Evolutionary conservation across 345 rosid genomes (phyloP).

Genomic region (Dimocarpus longan): DNA sequence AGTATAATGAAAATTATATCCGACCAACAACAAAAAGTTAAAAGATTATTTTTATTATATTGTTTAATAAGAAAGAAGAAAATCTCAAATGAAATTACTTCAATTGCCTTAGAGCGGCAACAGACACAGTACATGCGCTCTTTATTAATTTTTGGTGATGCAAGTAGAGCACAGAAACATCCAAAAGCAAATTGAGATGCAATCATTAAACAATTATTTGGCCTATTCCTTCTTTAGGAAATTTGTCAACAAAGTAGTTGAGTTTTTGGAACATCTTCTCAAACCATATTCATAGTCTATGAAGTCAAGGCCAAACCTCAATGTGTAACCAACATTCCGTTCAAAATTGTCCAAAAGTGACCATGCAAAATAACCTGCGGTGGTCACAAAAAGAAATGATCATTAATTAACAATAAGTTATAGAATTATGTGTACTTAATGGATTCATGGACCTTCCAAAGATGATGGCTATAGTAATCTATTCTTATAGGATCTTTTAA

Average conservation of each 20-base stretch:
- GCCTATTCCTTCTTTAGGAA: conserved; percentile 16
- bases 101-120: too few relatives aligned
- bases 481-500: conserved; percentile 20
- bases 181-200: too few relatives aligned
- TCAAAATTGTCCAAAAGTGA: conserved; percentile 30
- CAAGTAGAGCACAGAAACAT: too few relatives aligned
- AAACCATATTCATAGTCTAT: conserved; percentile 42
- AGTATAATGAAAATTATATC: too few relatives aligned
- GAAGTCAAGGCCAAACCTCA: conserved; percentile 40
- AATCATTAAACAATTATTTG: too few relatives aligned
- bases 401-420: not conserved
- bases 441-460: conserved; percentile 14
- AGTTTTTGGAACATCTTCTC: conserved; percentile 39
- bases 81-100: too few relatives aligned
- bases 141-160: too few relatives aligned
- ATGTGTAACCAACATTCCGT: conserved; percentile 35
- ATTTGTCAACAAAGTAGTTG: conserved; percentile 28
- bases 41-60: too few relatives aligned
- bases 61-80: too few relatives aligned
- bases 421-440: not conserved
- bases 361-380: conserved; percentile 28
- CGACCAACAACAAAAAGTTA: too few relatives aligned
- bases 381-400: not conserved
- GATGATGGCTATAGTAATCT: conserved; percentile 10
- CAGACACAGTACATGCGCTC: too few relatives aligned